A percentile compares a stretch with the other conserved stretches of the same genome.
phyloP scores from a whole-genome alignment of 2,329 filamentous ascomycete species.

The Xylariaceae sp. region DNA sequence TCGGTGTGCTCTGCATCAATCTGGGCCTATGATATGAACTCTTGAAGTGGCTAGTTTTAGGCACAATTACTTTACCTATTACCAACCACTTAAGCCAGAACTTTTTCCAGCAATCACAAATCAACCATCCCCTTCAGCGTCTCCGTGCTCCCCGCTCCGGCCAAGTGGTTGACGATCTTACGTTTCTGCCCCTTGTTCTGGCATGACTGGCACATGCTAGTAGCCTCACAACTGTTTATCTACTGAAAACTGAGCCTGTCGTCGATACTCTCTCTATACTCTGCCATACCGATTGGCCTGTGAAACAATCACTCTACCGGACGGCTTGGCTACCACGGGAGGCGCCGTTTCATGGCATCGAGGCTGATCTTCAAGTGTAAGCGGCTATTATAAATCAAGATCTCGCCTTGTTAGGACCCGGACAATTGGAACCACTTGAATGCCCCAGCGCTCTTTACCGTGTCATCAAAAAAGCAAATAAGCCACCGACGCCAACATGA shows the following conservation, averaged over 20 bases:
- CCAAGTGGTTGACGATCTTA: constrained; percentile 11
- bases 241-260: constrained; percentile 10
- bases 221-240: constrained; percentile 1
- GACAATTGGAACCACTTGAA: not conserved
- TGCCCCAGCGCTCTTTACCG: not conserved
- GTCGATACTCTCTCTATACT: constrained; percentile 8
- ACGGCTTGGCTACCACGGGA: constrained; percentile 9
- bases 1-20: constrained; percentile 17
- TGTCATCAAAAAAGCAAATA: constrained; percentile 1
- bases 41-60: constrained; percentile 8
- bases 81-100: constrained; percentile 5
- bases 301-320: constrained; percentile 6
- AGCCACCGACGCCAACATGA: constrained; percentile 22
- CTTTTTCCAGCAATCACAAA: not conserved
- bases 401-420: not conserved
- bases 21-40: constrained; percentile 15
- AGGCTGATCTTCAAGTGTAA: not conserved
- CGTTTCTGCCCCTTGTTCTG: constrained; percentile 6
- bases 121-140: constrained; percentile 5
- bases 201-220: constrained; percentile 2
- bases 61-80: constrained; percentile 14
- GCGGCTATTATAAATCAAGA: constrained; percentile 1
- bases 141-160: constrained; percentile 8
- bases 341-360: constrained; percentile 1
- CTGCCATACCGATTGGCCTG: constrained; percentile 5